phyloP scores from a whole-genome alignment of 495 filamentous ascomycete genomes.

The Geoglossum glabrum region DNA sequence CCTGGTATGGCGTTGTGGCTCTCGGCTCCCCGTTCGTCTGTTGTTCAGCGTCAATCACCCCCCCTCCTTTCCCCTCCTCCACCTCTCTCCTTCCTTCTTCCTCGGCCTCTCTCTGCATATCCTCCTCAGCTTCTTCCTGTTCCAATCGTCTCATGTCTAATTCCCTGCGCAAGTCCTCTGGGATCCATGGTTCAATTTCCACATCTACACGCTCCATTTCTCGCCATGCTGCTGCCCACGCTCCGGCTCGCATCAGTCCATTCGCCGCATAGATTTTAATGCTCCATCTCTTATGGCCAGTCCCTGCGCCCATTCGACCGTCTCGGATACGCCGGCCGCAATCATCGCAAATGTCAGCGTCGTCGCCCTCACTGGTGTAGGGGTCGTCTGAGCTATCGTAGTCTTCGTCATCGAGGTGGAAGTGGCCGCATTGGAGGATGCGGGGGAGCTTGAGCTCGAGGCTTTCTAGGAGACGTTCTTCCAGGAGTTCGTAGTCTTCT shows the following conservation, averaged over 20 bases:
- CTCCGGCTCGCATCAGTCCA: constrained; percentile 75
- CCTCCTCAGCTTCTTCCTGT: constrained; percentile 20
- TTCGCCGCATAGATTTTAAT: constrained; percentile 85
- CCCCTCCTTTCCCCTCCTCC: neutral
- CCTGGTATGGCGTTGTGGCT: neutral
- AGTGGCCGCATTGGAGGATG: constrained; percentile 64
- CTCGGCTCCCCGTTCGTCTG: neutral
- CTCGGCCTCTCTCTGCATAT: constrained; percentile 24
- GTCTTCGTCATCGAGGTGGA: constrained; percentile 12
- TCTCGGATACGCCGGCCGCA: constrained; percentile 15
- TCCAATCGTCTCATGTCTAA: constrained; percentile 22
- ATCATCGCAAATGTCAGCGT: constrained; percentile 26
- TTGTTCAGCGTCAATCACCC: neutral
- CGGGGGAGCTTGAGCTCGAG: constrained; percentile 56
- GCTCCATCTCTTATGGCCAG: constrained; percentile 44
- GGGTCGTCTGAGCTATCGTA: constrained; percentile 6
- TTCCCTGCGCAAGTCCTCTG: constrained; percentile 24
- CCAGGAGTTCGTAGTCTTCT: constrained; percentile 76
- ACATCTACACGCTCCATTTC: constrained; percentile 97
- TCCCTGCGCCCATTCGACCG: constrained; percentile 13
- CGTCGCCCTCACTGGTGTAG: constrained; percentile 15
- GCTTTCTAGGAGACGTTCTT: constrained; percentile 78
- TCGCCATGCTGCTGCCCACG: constrained; percentile 84
- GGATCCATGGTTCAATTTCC: constrained; percentile 59
- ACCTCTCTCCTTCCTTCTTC: constrained; percentile 10